Conservation (phyloP, 768 basidiomycete genomes). For the Cyclocybe aegerita region DNA sequence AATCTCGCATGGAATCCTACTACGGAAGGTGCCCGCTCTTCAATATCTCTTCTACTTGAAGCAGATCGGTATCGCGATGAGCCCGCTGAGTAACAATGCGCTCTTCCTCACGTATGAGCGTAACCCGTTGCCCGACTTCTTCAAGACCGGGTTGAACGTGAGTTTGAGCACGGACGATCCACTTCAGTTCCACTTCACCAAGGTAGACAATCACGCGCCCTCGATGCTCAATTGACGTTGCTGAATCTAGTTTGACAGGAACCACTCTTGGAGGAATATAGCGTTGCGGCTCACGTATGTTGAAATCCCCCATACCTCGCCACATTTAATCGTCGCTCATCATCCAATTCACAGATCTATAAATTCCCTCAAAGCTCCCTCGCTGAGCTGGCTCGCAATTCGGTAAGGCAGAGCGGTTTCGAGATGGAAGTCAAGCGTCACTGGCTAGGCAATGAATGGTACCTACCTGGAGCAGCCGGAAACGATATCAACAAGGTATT, state of each 20-base stretch:
- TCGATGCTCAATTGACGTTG: neutral
- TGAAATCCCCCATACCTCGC: neutral
- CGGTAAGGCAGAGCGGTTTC: conserved; percentile 94
- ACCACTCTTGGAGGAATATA: conserved; percentile 94
- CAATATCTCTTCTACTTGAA: conserved; percentile 98
- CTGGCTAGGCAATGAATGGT: conserved; percentile 94
- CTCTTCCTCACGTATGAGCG: conserved; percentile 95
- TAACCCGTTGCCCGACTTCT: conserved; percentile 96
- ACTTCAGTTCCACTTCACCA: conserved; percentile 97
- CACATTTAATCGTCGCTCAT: neutral
- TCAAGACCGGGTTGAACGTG: conserved; percentile 93
- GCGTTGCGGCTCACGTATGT: conserved; percentile 92
- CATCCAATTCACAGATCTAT: conserved; percentile 67
- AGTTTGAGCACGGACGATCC: conserved; percentile 96
- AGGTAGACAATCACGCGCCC: conserved; percentile 45
- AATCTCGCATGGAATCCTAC: conserved; percentile 97
- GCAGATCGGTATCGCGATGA: conserved; percentile 99
- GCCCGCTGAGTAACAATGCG: conserved; percentile 96
- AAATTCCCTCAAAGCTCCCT: conserved; percentile 93
- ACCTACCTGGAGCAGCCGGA: conserved; percentile 86
- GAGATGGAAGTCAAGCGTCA: conserved; percentile 98
- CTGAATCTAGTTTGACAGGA: conserved; percentile 49
- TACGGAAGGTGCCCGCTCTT: conserved; percentile 95
- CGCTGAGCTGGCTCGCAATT: conserved; percentile 97
- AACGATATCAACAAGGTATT: conserved; percentile 94